These are phyloP conservation scores for Lyophyllum atratum DNA, from an alignment of 768 basidiomycete genomes.

Conservation along the genomic window DNA sequence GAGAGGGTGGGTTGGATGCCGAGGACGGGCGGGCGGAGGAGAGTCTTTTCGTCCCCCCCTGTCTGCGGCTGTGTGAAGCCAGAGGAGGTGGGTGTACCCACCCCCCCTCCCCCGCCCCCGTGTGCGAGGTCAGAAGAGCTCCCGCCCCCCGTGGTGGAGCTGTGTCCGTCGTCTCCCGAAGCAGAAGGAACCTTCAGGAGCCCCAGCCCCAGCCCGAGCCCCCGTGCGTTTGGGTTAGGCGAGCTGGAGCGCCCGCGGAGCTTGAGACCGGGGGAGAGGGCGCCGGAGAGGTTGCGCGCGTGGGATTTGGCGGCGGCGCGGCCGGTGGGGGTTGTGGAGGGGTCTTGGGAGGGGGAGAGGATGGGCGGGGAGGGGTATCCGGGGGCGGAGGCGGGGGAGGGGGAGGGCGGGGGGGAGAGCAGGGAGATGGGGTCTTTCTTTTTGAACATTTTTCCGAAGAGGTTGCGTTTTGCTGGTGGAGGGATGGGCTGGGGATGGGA, in stretches of 20 bases:
- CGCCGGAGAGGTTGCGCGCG: constrained; percentile 14
- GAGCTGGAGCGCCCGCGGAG: constrained; percentile 21
- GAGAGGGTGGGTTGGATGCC: constrained; percentile 71
- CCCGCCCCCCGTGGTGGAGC: neutral
- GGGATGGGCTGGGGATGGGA: constrained; percentile 10
- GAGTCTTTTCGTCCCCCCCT: constrained; percentile 5
- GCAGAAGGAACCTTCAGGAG: constrained; percentile 15
- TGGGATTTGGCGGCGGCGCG: constrained; percentile 4
- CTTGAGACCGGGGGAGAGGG: constrained; percentile 9
- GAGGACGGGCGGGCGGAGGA: constrained; percentile 45
- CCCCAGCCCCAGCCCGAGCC: constrained; percentile 10
- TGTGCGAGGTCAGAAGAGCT: neutral
- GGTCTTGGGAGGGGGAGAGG: constrained; percentile 8
- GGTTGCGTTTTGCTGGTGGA: constrained; percentile 44
- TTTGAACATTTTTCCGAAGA: constrained; percentile 77
- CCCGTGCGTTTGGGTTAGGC: constrained; percentile 13
- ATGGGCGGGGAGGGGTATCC: constrained; percentile 6
- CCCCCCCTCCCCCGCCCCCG: neutral
- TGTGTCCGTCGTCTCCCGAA: too few relatives aligned
- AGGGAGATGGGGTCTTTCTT: constrained; percentile 30
- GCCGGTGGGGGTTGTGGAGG: constrained; percentile 13
- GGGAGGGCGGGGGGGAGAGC: constrained; percentile 19
- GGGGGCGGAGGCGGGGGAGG: constrained; percentile 28
- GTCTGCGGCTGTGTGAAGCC: neutral
- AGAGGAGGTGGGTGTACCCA: neutral